Conservation (phyloP, 2,329 filamentous ascomycete genomes). For the Trichoderma sp. region DNA sequence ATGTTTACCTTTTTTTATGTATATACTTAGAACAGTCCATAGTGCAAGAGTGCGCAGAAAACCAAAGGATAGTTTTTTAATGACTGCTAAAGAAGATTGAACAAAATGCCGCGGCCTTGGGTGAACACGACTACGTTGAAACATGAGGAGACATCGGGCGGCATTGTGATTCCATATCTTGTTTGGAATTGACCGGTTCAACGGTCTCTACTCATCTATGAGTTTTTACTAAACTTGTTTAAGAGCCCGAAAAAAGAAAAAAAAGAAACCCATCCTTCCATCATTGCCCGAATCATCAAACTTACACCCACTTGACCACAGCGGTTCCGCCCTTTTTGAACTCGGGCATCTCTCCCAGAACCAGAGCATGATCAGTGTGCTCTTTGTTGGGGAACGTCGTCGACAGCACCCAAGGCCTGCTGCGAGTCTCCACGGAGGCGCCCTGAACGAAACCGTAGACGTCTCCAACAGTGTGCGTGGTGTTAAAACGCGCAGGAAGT, state of each 20-base stretch:
- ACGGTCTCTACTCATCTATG: conserved; percentile 17
- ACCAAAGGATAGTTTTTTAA: not conserved
- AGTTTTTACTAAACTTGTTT: not conserved
- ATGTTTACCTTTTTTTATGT: not conserved
- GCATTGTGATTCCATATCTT: not conserved
- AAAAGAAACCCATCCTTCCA: not conserved
- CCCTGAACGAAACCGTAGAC: conserved; percentile 72
- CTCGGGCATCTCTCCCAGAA: conserved; percentile 59
- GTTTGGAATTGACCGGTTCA: not conserved
- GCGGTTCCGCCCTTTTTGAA: conserved; percentile 66
- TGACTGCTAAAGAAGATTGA: not conserved
- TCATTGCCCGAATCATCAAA: not conserved
- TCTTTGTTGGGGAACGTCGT: conserved; percentile 85
- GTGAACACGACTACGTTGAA: not conserved
- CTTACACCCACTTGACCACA: conserved; percentile 58
- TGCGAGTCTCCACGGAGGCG: conserved; percentile 56
- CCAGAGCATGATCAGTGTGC: conserved; percentile 63
- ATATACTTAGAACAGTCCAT: not conserved
- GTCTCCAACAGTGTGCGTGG: conserved; percentile 72
- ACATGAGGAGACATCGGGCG: not conserved
- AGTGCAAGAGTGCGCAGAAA: not conserved
- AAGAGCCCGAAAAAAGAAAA: not conserved
- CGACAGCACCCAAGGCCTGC: conserved; percentile 69
- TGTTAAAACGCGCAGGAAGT: conserved; percentile 78
- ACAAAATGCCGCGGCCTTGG: not conserved